Base-by-base conservation (phyloP, 352 stramenopile genomes). In the Halophytophthora polymorphica region DNA sequence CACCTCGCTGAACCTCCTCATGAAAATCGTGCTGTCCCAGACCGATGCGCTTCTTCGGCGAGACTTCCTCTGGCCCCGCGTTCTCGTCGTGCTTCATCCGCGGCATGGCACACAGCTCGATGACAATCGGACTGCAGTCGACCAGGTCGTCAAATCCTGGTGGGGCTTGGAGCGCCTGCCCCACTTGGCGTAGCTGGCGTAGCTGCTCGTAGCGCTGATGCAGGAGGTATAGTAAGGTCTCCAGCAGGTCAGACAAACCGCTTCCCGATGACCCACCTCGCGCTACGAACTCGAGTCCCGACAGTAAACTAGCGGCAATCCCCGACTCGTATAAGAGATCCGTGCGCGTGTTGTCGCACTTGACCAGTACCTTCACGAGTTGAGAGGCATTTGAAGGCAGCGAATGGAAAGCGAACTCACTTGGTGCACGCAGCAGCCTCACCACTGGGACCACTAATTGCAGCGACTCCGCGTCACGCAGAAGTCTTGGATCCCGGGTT, bases 291-390 rank as follows among this genome's bases (percentile, higher is more conserved):
- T 34, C 34, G 22, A 83, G 48, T 0, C 55, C 64, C 6, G 45
- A 19, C 4, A 65, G 46, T 17, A 83, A 29, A 43, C 56, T 52
- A 7, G 31, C 50, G 4, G 41, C 58, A 41, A 84, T 62, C 2
- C 58, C 63, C 1, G 48, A 60, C 15, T 74, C 49, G 17, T 71
- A 79, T 25, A 84, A 58, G n/a, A 42, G 45, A 1, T 69, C 50
- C 7, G 48, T 11, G 11, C 25, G 39, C 6, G 51, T 40, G 18
- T 60, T 43, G 38, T 40, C 42, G 5, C 51, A 56, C 18, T 69
- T 50, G 18, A 81, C 29, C 18, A 84, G 6, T 50, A 71, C 54
- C 42, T 73, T 66, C 11, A 73, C 46, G 21, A 84, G 47, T 43
- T 69, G 56, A 15, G 63, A 69, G 7, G 57, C 58, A 22, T 68